Base-by-base conservation (phyloP, 2,329 filamentous ascomycete species). In the Calycina herbarum region DNA sequence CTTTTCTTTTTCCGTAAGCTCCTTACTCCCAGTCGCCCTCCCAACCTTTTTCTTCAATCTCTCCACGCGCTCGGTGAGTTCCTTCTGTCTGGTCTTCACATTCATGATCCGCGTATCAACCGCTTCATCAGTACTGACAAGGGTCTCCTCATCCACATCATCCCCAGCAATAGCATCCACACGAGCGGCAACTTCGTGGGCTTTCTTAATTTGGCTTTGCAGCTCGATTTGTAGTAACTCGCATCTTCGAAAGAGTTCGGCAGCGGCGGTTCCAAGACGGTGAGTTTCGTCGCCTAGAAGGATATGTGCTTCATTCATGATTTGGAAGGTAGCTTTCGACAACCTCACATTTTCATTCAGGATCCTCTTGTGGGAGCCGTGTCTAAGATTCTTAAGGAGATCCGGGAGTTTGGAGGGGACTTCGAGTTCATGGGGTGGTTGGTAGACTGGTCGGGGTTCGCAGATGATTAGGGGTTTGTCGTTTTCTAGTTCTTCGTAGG, bases 301-400 rank as follows among this genome's bases (percentile, higher is more conserved):
- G 73, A 89, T 87, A 76, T 94, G 91, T 0, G 87, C 87, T 66
- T 91, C 87, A 33, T 89, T 90, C 70, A 94, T 85, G 45, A 92
- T 82, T 69, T 88, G 85, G 20, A 94, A 81, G 1, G 89, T 91
- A 27, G 89, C 85, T 13, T 89, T 86, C 27, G 88, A 91, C 27
- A 93, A 83, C 66, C 86, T 84, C 63, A 94, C 82, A 73, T 91
- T 86, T 67, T 91, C 88, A 65, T 85, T 86, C 59, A 92, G 78
- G 31, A 87, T 76, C 5, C 85, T 82, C 76, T 85, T 85, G 76
- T 88, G 83, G 62, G 85, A 83, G 57, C 85, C 85, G 1, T 86
- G 87, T 59, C 85, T 83, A 45, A 88, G 77, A 57, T 80, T 79
- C 61, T 86, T 83, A 13, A 89, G 79, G 58, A 89, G 78, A 33